Evolutionary conservation across 257 asterid species (phyloP).

Genomic region (Nicotiana tomentosiformis): DNA sequence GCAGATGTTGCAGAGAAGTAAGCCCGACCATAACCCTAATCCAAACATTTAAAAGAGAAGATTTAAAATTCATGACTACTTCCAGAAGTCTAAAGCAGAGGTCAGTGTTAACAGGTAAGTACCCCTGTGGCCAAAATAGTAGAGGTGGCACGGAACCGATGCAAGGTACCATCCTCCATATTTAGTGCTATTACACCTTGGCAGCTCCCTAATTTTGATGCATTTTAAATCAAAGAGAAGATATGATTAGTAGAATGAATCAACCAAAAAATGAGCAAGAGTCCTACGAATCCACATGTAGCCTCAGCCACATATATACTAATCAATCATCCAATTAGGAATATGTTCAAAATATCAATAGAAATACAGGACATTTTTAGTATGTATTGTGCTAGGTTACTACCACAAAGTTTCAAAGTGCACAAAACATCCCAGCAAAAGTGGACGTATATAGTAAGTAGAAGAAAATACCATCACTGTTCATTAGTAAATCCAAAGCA

Average conservation of each 20-base stretch:
- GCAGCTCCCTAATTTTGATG: slow-evolving; percentile 39
- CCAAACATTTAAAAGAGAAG: not conserved
- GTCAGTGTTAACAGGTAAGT: slow-evolving; percentile 13
- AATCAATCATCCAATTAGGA: not conserved
- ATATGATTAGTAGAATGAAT: not conserved
- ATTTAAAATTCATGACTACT: not conserved
- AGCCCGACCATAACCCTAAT: slow-evolving; percentile 91
- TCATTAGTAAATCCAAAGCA: slow-evolving; percentile 85
- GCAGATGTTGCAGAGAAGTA: slow-evolving; percentile 99
- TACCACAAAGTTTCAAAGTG: not conserved
- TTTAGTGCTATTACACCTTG: slow-evolving; percentile 87
- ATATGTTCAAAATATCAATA: not conserved
- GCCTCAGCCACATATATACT: not conserved
- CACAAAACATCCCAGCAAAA: not conserved
- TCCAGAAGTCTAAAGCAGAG: not conserved
- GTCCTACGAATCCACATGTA: not conserved
- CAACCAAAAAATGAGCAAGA: not conserved
- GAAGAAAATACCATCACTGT: slow-evolving; percentile 60
- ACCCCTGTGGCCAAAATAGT: slow-evolving; percentile 98
- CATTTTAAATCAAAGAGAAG: not conserved
- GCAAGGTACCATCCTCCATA: slow-evolving; percentile 98
- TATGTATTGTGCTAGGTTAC: not conserved
- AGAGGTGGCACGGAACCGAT: slow-evolving; percentile 79
- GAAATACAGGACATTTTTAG: not conserved
- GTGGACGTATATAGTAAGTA: not conserved